phyloP scores from a whole-genome alignment of 345 rosid species.

The Trapa incisa region DNA sequence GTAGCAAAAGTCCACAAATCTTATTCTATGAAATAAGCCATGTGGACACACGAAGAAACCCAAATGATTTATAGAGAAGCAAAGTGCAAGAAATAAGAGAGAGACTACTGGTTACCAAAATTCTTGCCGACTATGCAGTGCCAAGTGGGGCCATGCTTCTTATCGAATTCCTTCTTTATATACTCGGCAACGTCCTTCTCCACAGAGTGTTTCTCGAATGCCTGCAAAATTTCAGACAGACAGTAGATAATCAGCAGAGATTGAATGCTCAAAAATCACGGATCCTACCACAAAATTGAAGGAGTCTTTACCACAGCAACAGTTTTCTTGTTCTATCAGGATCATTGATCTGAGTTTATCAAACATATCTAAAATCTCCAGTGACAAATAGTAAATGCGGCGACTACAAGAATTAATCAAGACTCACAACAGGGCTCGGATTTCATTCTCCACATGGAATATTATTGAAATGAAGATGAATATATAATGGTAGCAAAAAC shows the following conservation, averaged over 20 bases:
- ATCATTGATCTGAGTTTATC: neutral
- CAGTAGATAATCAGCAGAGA: constrained; percentile 5
- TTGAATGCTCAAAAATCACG: neutral
- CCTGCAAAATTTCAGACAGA: constrained; percentile 23
- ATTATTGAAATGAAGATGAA: neutral
- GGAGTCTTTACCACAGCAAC: neutral
- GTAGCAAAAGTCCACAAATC: neutral
- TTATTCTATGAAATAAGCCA: neutral
- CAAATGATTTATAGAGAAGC: neutral
- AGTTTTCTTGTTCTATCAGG: neutral
- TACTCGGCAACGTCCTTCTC: constrained; percentile 97
- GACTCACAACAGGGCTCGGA: neutral
- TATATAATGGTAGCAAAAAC: too few species aligned
- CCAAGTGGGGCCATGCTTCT: constrained; percentile 93
- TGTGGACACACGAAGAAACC: too few species aligned
- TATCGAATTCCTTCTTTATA: constrained; percentile 95
- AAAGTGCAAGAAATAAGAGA: neutral
- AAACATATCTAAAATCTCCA: neutral
- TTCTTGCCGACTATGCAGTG: constrained; percentile 99
- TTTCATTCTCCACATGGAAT: neutral
- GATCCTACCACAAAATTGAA: neutral
- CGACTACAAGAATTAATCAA: neutral
- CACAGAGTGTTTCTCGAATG: constrained; percentile 63
- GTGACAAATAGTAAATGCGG: neutral
- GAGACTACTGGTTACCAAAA: constrained; percentile 48